Percentiles rank a stretch among this genome's conserved stretches.
phyloP scores from a whole-genome alignment of 257 asterid species.

The Rauvolfia tetraphylla region DNA sequence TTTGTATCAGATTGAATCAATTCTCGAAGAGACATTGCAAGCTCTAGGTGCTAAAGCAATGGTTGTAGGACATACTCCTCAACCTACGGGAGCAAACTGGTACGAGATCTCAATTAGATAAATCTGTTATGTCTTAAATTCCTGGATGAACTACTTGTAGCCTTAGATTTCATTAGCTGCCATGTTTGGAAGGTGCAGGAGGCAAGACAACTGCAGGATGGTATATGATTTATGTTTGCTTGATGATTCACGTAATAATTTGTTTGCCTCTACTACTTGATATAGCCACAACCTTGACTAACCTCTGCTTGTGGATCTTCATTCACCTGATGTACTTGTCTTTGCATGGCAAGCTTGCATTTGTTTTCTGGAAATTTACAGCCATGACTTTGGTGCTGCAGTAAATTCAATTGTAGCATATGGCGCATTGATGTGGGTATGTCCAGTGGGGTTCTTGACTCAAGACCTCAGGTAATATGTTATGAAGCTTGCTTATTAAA shows the following conservation, averaged over 20 bases:
- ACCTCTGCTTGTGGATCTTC: not conserved
- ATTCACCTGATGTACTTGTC: not conserved
- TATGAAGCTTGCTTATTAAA: not conserved
- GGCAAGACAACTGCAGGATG: not conserved
- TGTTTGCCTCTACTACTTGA: not conserved
- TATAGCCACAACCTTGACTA: not conserved
- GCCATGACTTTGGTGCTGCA: constrained; percentile 31
- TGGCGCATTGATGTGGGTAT: constrained; percentile 97
- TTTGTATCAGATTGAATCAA: constrained; percentile 54
- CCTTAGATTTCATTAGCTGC: not conserved
- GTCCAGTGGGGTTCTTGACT: constrained; percentile 96
- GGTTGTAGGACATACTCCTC: constrained; percentile 99
- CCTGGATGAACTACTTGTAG: not conserved
- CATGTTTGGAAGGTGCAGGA: too few relatives aligned
- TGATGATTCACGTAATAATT: not conserved
- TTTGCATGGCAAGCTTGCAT: constrained; percentile 2
- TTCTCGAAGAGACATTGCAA: constrained; percentile 72
- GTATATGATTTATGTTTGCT: not conserved
- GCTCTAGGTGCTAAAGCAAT: constrained; percentile 82
- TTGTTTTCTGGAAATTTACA: constrained; percentile 11
- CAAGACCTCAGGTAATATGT: constrained; percentile 77
- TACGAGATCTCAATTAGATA: constrained; percentile 23
- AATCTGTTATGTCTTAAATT: not conserved
- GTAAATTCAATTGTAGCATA: constrained; percentile 66
- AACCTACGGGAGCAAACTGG: constrained; percentile 84